Conservation (phyloP, 192 early-diverging fungal genomes). For the Backusella morwellensis region DNA sequence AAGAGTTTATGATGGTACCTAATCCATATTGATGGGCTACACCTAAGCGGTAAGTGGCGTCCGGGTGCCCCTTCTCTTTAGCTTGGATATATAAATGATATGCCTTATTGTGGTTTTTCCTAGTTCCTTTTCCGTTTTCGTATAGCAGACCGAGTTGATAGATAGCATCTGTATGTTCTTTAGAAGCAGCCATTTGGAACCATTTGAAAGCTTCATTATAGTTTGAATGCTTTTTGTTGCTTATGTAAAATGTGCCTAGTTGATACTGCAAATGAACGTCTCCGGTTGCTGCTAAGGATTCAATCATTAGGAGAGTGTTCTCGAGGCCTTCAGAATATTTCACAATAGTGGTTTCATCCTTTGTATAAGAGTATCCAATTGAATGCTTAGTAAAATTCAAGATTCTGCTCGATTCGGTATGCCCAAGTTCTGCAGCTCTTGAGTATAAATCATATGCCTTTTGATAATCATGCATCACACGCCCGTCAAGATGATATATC, state of each 20-base stretch:
- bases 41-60: not conserved
- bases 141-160: not conserved
- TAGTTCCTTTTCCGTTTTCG: not conserved
- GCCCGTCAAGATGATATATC: not conserved
- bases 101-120: not conserved
- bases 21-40: not conserved
- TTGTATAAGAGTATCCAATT: accelerated
- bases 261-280: not conserved
- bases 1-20: too few relatives aligned
- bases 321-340: not conserved
- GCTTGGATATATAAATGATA: not conserved
- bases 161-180: not conserved
- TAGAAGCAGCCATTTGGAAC: not conserved
- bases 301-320: not conserved
- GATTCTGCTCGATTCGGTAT: not conserved
- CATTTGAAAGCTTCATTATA: not conserved
- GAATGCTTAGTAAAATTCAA: not conserved
- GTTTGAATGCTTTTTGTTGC: not conserved
- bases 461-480: not conserved
- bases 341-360: not conserved
- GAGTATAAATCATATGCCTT: not conserved
- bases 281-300: not conserved
- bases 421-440: not conserved
- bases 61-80: not conserved
- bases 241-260: not conserved